These are phyloP conservation scores for Globisporangium iwayamae DNA, from an alignment of 352 stramenopile genomes.

Conservation along the genomic window DNA sequence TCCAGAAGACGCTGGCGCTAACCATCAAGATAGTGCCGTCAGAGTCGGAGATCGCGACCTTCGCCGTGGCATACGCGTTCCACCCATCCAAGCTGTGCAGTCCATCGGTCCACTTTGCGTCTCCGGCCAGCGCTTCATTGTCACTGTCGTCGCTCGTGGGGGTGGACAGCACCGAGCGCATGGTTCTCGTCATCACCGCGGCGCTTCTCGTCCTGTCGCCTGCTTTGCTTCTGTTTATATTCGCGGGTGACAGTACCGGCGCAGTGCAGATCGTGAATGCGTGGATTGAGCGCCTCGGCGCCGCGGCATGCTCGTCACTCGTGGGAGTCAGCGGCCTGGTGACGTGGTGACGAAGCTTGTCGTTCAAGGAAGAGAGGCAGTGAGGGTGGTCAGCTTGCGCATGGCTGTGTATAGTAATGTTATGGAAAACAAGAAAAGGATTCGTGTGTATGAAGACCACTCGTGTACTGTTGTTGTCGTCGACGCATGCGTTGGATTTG, in stretches of 20 bases:
- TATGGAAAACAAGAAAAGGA: background rate
- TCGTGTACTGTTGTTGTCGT: background rate
- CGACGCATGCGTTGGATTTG: background rate
- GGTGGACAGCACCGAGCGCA: conserved; percentile 2
- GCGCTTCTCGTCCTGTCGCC: conserved; percentile 3
- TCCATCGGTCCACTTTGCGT: conserved; percentile 8
- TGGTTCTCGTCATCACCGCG: conserved; percentile 5
- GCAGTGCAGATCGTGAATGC: background rate
- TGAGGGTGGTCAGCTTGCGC: background rate
- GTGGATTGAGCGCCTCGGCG: conserved; percentile 3
- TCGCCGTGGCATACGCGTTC: background rate
- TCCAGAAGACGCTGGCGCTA: background rate
- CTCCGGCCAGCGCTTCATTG: background rate
- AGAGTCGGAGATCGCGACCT: background rate
- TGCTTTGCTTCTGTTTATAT: background rate
- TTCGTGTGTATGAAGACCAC: background rate
- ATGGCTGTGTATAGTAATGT: background rate
- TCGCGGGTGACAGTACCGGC: background rate
- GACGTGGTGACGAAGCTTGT: background rate
- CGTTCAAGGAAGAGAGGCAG: background rate
- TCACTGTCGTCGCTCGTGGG: conserved; percentile 6
- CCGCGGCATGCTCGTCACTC: conserved; percentile 9
- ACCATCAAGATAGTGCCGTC: background rate
- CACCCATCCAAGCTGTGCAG: conserved; percentile 2
- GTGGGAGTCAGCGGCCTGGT: background rate